Evolutionary conservation across 202 grass and related monocot species (phyloP).

Genomic region (Schoenoplectus triqueter): DNA sequence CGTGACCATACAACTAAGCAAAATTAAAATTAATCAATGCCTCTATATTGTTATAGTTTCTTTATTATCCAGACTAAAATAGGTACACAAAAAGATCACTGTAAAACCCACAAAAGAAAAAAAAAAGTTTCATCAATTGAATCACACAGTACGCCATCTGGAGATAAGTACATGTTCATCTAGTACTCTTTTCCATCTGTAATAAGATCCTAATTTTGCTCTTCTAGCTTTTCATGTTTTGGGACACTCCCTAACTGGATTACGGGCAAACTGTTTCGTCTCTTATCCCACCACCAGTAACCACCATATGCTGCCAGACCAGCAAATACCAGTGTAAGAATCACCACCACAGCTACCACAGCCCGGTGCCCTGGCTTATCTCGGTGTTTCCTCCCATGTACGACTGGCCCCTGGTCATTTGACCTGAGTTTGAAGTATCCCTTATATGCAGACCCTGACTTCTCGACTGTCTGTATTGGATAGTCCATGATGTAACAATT

Average conservation of each 20-base stretch:
- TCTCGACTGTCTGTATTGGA: conserved; percentile 62
- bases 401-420: neutral
- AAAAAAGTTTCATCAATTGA: neutral
- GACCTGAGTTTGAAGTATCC: conserved; percentile 82
- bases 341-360: conserved; percentile 38
- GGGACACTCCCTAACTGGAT: conserved; percentile 21
- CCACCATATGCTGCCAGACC: conserved; percentile 40
- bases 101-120: neutral
- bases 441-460: conserved; percentile 46
- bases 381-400: conserved; percentile 31
- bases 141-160: conserved; percentile 16
- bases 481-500: conserved; percentile 80
- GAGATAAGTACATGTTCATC: neutral
- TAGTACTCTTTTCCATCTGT: conserved; percentile 7
- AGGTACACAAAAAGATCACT: neutral
- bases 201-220: neutral
- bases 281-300: conserved; percentile 41
- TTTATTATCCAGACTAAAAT: neutral
- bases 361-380: conserved; percentile 38
- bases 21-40: too few relatives aligned
- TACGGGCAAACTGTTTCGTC: neutral
- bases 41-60: neutral
- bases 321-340: conserved; percentile 36
- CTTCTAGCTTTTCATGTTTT: neutral
- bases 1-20: neutral